Evolutionary conservation across 257 asterid genomes (phyloP), one percentile per base, ranked within the genome.

Genomic region (Nicotiana noctiflora): DNA sequence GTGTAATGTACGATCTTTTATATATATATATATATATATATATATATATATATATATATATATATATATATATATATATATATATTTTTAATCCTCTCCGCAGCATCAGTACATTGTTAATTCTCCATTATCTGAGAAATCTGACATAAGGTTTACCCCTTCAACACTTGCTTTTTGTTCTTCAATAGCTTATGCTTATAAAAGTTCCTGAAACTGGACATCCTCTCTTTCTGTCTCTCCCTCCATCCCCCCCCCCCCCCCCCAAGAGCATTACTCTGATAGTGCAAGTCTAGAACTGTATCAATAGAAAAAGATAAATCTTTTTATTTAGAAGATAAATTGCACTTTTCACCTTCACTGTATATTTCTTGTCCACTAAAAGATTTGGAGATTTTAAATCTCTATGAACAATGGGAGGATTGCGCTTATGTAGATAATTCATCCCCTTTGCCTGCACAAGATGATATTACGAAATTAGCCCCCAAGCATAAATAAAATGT

Each of bases 301-400:
- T 68, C 76, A n/a, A 19, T 40, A 40, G 57, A 68, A 14, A 40
- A 40, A 68, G 77, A 40, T 40, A 40, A 40, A 40, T 40, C 49
- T 40, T 40, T 40, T 40, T 6, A 8, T 40, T 40, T 8, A 40
- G 49, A 40, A 40, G 49, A 40, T 40, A 40, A 8, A 40, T 40
- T 40, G 49, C 49, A 8, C 12, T 40, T 40, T 40, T 40, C 85
- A 95, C 99, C 98, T 95, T 95, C 85, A 93, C 99, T 8, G 99
- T 95, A 59, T 91, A 95, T 88, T 93, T 95, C 76, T 55, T 95
- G 91, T 95, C 99, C 84, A 95, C 98, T 77, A 94, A 85, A 79
- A 94, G 98, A 89, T 94, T 94, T 49, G 98, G 98, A 83, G 98
- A 94, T 88, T 94, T 94, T 83, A 94, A 84, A 87, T 94, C 98